Evolutionary conservation across 441 rosid species (phyloP), one percentile per base, ranked within the genome.

Genomic region (Pelargonium fulgidum): DNA sequence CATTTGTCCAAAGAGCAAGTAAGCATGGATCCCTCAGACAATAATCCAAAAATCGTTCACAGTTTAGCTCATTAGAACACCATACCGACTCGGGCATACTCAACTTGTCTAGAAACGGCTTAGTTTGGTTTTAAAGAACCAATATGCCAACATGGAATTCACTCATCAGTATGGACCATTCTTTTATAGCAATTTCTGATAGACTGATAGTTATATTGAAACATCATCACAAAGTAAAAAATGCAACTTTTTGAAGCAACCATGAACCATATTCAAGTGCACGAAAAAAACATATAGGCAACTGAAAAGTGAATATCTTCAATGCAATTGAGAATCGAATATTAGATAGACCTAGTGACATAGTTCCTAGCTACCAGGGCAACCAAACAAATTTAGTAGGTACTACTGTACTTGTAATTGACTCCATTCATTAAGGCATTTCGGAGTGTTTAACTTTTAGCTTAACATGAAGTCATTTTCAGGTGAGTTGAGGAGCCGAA

Each of bases 401-500:
- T 50, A 62, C 52, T 36, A 41, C 36, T 29, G 36, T 29, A 29
- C 36, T 29, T 3, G 54, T 47, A 56, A 63, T 48, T 9, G 12
- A 33, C 61, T 1, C 1, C 61, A 66, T 54, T 1, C 61, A 36
- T 63, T 58, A 59, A 44, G 48, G 66, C 41, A 63, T 62, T 26
- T 64, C n/a, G 29, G 71, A 66, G 39, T 48, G 7, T 45, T 66
- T 39, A 29, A 33, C 70, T 16, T 62, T 52, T 13, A 16, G 16
- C 12, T 16, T 52, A 33, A 13, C 12, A 26, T 22, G 1, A 68
- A 22, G 11, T 52, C 56, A 65, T 47, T 68, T 73, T 42, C 8
- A 24, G 61, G 56, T 45, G 50, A 17, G 33, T 14, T 44, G 67
- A 75, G 66, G 74, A 72, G 17, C 64, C 26, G 69, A 62, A 76